These are phyloP conservation scores for Cochlearia excelsa DNA, from an alignment of 345 rosid species.

Conservation along the genomic window DNA sequence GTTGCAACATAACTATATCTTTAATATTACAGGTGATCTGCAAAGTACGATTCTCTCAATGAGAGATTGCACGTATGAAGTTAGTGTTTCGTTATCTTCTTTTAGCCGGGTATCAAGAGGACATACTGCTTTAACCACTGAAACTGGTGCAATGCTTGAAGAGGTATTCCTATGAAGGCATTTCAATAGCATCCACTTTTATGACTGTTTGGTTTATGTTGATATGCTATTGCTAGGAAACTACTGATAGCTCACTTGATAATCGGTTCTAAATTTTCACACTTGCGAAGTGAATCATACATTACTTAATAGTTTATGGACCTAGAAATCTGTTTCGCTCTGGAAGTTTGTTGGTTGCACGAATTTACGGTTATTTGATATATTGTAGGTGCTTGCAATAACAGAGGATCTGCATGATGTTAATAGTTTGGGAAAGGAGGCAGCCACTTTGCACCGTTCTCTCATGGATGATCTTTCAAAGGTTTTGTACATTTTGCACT, in stretches of 20 bases:
- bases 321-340: slow-evolving; percentile 1
- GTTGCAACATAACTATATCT: slow-evolving; percentile 12
- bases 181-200: background rate
- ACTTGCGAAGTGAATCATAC: slow-evolving; percentile 11
- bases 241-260: slow-evolving; percentile 18
- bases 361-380: slow-evolving; percentile 22
- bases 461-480: slow-evolving; percentile 78
- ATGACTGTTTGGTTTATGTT: slow-evolving; percentile 10
- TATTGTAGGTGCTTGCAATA: slow-evolving; percentile 72
- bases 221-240: slow-evolving; percentile 15
- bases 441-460: slow-evolving; percentile 61
- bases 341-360: slow-evolving; percentile 7
- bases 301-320: background rate
- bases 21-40: slow-evolving; percentile 58
- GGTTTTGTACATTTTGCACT: slow-evolving; percentile 44
- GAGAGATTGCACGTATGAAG: slow-evolving; percentile 89
- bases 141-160: slow-evolving; percentile 93
- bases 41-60: slow-evolving; percentile 75
- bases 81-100: slow-evolving; percentile 65
- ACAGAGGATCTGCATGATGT: slow-evolving; percentile 91
- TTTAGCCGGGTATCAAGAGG: slow-evolving; percentile 70
- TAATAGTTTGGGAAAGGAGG: slow-evolving; percentile 82
- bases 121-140: slow-evolving; percentile 90
- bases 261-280: background rate
- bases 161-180: slow-evolving; percentile 53